These are phyloP conservation scores for Thuja plicata DNA, from an alignment of 83 land plant species.

Conservation along the genomic window DNA sequence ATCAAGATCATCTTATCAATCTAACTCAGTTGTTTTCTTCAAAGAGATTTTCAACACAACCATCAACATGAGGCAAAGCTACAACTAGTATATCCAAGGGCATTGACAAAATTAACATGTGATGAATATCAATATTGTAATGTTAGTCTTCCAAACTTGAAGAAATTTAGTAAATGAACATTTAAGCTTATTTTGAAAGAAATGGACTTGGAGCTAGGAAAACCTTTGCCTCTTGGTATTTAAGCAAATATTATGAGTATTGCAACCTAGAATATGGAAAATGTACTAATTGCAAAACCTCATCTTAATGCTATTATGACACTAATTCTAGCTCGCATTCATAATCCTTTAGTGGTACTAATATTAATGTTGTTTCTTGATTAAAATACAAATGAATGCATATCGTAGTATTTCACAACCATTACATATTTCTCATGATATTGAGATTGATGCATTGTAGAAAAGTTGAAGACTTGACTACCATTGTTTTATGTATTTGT, in stretches of 20 bases:
- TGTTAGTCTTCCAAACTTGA: neutral
- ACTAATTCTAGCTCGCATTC: neutral
- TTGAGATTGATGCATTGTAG: neutral
- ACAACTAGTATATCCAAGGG: too few relatives aligned
- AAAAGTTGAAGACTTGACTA: neutral
- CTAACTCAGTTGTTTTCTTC: too few relatives aligned
- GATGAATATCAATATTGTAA: neutral
- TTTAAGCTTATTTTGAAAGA: neutral
- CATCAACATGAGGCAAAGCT: too few relatives aligned
- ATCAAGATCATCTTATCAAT: too few relatives aligned
- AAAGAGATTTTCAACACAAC: too few relatives aligned
- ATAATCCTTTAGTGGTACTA: neutral
- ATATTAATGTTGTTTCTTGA: neutral
- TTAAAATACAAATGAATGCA: neutral
- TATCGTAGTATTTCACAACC: too few relatives aligned
- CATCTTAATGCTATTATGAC: neutral
- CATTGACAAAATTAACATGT: neutral
- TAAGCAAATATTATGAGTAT: neutral
- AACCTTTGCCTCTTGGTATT: neutral
- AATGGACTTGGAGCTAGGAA: neutral
- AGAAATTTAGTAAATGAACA: neutral
- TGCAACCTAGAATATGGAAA: neutral
- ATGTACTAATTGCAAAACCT: neutral
- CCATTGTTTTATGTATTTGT: neutral
- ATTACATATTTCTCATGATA: too few relatives aligned